phyloP scores from a whole-genome alignment of 2,329 filamentous ascomycete genomes.

The Arthrobotrys iridis region DNA sequence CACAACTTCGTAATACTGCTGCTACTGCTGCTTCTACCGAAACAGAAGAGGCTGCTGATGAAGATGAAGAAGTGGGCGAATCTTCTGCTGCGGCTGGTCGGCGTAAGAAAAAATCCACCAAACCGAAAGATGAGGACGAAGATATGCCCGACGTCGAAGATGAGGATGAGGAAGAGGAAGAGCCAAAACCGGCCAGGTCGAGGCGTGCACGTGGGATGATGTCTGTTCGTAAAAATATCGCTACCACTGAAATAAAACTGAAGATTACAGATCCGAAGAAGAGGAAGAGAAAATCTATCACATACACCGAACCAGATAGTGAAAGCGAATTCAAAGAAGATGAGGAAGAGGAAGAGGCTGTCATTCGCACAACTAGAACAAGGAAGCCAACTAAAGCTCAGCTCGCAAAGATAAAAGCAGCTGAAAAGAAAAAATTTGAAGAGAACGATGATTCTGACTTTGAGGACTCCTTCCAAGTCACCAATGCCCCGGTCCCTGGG shows the following conservation, averaged over 20 bases:
- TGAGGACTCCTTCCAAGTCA: not conserved
- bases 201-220: conserved; percentile 24
- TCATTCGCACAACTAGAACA: not conserved
- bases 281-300: conserved; percentile 25
- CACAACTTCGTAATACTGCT: not conserved
- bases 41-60: not conserved
- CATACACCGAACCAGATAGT: not conserved
- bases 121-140: conserved; percentile 20
- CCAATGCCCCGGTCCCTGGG: conserved; percentile 48
- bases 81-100: conserved; percentile 33
- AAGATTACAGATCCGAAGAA: not conserved
- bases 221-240: conserved; percentile 27
- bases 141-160: not conserved
- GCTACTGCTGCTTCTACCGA: not conserved
- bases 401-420: conserved; percentile 29
- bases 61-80: conserved; percentile 20
- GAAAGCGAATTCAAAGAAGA: conserved; percentile 8
- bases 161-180: conserved; percentile 24
- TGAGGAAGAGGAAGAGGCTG: not conserved
- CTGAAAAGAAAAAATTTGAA: conserved; percentile 3
- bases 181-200: not conserved
- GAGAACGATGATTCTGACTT: conserved; percentile 13
- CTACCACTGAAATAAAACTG: conserved; percentile 11
- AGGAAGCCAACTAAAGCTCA: conserved; percentile 41
- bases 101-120: not conserved